phyloP scores from a whole-genome alignment of 108 stramenopile species.

The Epipyxis sp. region DNA sequence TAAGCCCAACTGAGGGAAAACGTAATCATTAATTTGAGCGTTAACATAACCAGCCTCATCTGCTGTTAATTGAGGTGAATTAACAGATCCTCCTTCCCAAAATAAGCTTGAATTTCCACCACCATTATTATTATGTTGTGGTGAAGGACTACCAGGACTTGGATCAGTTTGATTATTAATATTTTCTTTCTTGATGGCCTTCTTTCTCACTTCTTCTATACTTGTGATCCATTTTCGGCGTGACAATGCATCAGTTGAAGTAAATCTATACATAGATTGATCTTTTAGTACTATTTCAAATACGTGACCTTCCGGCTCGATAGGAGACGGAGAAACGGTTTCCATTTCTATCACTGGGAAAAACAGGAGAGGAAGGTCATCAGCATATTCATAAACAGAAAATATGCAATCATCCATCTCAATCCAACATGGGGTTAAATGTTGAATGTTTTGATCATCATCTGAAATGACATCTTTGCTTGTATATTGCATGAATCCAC shows the following conservation, averaged over 20 bases:
- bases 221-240: background rate
- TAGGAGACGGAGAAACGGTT: background rate
- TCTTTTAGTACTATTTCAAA: background rate
- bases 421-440: constrained; percentile 9
- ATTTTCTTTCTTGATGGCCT: no score
- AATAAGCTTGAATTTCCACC: no score
- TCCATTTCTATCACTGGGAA: background rate
- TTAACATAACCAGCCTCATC: no score
- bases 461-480: background rate
- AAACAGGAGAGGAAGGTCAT: constrained; percentile 1
- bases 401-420: background rate
- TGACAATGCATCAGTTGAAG: background rate
- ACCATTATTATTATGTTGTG: no score
- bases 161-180: no score
- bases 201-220: background rate
- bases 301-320: constrained; percentile 22
- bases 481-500: background rate
- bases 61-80: no score
- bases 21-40: no score
- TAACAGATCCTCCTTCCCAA: no score
- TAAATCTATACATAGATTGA: background rate
- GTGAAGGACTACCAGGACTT: no score
- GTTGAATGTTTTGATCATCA: background rate
- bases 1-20: no score
- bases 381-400: constrained; percentile 1